These are phyloP conservation scores for Fallopia convolvulus DNA, from an alignment of 148 eudicot species.

Conservation along the genomic window DNA sequence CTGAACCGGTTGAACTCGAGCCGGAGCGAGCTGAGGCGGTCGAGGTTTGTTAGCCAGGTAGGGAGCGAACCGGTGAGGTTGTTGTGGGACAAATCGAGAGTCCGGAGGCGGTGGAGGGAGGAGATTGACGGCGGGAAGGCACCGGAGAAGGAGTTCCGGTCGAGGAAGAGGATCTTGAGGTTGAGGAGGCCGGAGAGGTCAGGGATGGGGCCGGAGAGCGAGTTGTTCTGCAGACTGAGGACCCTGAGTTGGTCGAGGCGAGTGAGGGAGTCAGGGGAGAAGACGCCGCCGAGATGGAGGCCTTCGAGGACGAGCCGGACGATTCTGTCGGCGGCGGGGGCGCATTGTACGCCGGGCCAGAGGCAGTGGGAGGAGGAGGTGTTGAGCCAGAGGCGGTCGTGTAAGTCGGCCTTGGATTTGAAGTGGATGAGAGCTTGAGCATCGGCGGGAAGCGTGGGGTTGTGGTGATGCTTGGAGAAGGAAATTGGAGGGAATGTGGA, in stretches of 20 bases:
- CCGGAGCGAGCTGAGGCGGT: slow-evolving; percentile 27
- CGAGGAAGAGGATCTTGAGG: slow-evolving; percentile 35
- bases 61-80: slow-evolving; percentile 31
- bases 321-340: slow-evolving; percentile 9
- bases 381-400: slow-evolving; percentile 27
- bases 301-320: slow-evolving; percentile 32
- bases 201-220: slow-evolving; percentile 45
- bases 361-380: slow-evolving; percentile 25
- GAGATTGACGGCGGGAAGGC: slow-evolving; percentile 28
- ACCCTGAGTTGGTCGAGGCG: slow-evolving; percentile 48
- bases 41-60: slow-evolving; percentile 16
- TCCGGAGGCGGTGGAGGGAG: slow-evolving; percentile 30
- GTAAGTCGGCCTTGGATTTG: slow-evolving; percentile 33
- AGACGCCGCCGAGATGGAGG: slow-evolving; percentile 22
- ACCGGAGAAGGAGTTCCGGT: slow-evolving; percentile 33
- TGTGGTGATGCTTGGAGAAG: not conserved
- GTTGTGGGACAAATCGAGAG: slow-evolving; percentile 43
- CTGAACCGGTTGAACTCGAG: slow-evolving; percentile 37
- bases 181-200: slow-evolving; percentile 33
- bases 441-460: slow-evolving; percentile 19
- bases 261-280: slow-evolving; percentile 31
- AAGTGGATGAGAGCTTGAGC: slow-evolving; percentile 33
- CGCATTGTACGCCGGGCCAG: slow-evolving; percentile 45
- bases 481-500: not conserved
- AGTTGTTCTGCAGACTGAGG: slow-evolving; percentile 42